Base-by-base conservation (phyloP, 176 grass and related monocot species). In the Carex cristatella region DNA sequence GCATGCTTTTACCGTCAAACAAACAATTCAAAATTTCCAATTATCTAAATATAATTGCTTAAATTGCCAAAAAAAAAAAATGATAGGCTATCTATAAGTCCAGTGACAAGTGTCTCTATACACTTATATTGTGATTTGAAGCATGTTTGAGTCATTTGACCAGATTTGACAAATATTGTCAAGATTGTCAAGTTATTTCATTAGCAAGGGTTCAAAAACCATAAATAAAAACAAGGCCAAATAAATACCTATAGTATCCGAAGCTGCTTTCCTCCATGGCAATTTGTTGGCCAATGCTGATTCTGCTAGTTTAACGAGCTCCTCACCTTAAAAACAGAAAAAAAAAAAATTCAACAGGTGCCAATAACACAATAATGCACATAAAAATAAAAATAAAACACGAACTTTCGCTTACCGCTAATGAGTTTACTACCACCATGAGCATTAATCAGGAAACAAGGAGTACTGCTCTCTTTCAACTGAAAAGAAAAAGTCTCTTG, bases 391-490 rank as follows among this genome's bases (percentile, higher is more conserved):
- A 4, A 38, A 91, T 19, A 4, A 61, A 81, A 84, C 9, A 61
- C 19, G 9, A 9, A 1, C 46, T 42, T 58, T 81, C 80, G 59
- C 90, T 85, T 85, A 98, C 93, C 91, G 27, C 62, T 55, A 31
- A 89, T 86, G 46, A 85, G 42, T 69, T 91, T 94, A 71, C 93
- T 91, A 73, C 69, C 88, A 49, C 62, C 82, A 66, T 88, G 95
- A 69, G 88, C 85, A 87, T 98, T 95, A 85, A 98, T 90, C 66
- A 98, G 83, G 86, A 88, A 98, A 3, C 91, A 57, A 35, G 95
- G 95, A 75, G 65, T 89, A 35, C 85, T 85, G 57, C 86, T 63
- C 86, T 90, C 75, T 89, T 92, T 92, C 85, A 94, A 85, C 95
- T 94, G 83, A 60, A 88, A 83, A 85, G 64, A 71, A 35, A 35